Evolutionary conservation across 495 filamentous ascomycete genomes (phyloP).

Genomic region (Jackrogersella minutella): DNA sequence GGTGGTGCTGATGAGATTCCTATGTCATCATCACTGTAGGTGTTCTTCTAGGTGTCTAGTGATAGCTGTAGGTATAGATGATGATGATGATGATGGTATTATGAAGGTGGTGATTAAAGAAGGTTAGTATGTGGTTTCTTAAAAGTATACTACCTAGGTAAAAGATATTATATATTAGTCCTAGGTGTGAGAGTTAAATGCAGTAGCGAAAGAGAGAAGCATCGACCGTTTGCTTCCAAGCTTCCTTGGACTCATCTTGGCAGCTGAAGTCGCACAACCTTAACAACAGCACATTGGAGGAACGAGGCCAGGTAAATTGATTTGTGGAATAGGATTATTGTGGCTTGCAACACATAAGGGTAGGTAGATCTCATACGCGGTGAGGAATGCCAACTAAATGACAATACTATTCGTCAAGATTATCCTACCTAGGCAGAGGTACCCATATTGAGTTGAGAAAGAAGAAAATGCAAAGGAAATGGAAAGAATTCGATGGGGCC

Average conservation of each 20-base stretch:
- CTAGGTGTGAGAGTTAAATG: neutral
- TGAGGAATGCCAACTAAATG: too few relatives aligned
- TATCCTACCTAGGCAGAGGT: too few relatives aligned
- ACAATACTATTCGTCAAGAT: too few relatives aligned
- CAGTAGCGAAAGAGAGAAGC: neutral
- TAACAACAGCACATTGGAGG: slow-evolving; percentile 1
- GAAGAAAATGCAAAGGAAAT: too few relatives aligned
- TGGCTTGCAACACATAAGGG: neutral
- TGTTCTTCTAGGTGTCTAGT: neutral
- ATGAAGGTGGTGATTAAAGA: neutral
- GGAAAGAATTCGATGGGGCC: too few relatives aligned
- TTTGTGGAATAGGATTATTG: neutral
- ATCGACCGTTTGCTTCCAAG: too few relatives aligned
- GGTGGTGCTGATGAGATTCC: neutral
- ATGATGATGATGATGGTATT: neutral
- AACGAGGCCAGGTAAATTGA: neutral
- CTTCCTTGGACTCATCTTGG: too few relatives aligned
- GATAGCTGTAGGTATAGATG: neutral
- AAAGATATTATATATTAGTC: neutral
- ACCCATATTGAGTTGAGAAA: too few relatives aligned
- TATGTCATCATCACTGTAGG: neutral
- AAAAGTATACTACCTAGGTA: too few relatives aligned
- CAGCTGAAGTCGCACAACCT: slow-evolving; percentile 26
- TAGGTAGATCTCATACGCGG: neutral
- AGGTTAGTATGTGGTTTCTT: neutral